A percentile compares a stretch with the other conserved stretches of the same genome.
Conservation (phyloP, 441 rosid species). For the Pelargonium australe region DNA sequence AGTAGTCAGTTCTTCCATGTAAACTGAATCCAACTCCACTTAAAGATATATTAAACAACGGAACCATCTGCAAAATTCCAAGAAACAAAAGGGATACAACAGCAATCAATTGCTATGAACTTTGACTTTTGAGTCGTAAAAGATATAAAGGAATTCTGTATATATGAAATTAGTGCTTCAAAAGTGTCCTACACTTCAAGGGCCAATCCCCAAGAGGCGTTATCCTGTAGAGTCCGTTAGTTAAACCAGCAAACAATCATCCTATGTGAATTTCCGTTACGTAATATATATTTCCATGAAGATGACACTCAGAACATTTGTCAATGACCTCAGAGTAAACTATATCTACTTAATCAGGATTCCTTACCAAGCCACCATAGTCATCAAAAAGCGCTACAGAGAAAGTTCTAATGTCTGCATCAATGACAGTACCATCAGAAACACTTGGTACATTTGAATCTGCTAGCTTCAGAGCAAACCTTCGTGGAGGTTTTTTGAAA, state of each 20-base stretch:
- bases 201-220: not conserved
- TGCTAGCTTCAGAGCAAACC: conserved; percentile 88
- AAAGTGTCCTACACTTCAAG: not conserved
- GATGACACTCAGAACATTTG: not conserved
- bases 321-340: conserved; percentile 13
- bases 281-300: not conserved
- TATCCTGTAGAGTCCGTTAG: not conserved
- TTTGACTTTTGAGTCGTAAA: not conserved
- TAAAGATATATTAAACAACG: conserved; percentile 75
- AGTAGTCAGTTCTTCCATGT: conserved; percentile 62
- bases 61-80: conserved; percentile 78
- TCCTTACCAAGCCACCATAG: conserved; percentile 92
- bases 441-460: conserved; percentile 51
- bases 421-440: conserved; percentile 67
- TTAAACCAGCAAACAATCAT: conserved; percentile 1
- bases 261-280: not conserved
- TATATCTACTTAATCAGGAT: conserved; percentile 4
- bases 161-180: not conserved
- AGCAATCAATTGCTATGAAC: conserved; percentile 7
- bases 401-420: conserved; percentile 69
- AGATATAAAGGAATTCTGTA: not conserved
- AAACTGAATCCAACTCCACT: conserved; percentile 66
- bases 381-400: conserved; percentile 94
- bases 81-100: conserved; percentile 16
- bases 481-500: conserved; percentile 78